Base-by-base conservation (phyloP, 129 eudicot genomes). In the Helianthus annuus region DNA sequence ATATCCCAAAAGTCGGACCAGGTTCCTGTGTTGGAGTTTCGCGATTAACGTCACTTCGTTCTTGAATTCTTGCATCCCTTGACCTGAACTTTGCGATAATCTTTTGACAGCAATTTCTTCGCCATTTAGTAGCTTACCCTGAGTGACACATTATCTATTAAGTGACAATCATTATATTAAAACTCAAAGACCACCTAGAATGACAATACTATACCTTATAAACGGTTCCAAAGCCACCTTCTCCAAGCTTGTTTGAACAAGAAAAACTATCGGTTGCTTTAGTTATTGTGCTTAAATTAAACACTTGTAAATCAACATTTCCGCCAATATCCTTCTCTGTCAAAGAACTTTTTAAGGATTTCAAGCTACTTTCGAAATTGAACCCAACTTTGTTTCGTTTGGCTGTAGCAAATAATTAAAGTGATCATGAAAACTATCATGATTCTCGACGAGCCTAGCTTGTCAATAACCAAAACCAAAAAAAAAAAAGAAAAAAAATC, bases 141-240 rank as follows among this genome's bases (percentile, higher is more conserved):
- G 63, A 45, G 49, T n/a, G 13, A 3, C 52, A 1, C 36, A 36
- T 69, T 8, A 12, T 11, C 6, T 49, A 32, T 54, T 17, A 19
- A 19, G 22, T 19, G 22, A 19, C 22, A 19, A 19, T 0, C 22
- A 19, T 0, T 19, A 19, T 19, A 19, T 19, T 19, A 19, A 19
- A 19, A 0, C 0, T 19, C 22, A 19, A 19, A 19, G 22, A 19
- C 22, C 22, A 19, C 22, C 22, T 19, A 19, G 22, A 19, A 19
- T 19, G 22, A 19, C 22, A 0, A 19, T 19, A 19, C 22, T 19
- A 19, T 19, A 19, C 48, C 87, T 77, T 82, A 57, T 76, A 77
- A 17, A 85, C 87, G 4, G 77, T 46, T 46, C 87, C 90, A 49
- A 85, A 85, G 11, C 90, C 90, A 65, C 90, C 87, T 73, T 82